Percentiles rank a stretch among this genome's conserved stretches.
These are phyloP conservation scores for Aspergillus sp. DNA, from an alignment of 2,329 filamentous ascomycete genomes.

Conservation along the genomic window DNA sequence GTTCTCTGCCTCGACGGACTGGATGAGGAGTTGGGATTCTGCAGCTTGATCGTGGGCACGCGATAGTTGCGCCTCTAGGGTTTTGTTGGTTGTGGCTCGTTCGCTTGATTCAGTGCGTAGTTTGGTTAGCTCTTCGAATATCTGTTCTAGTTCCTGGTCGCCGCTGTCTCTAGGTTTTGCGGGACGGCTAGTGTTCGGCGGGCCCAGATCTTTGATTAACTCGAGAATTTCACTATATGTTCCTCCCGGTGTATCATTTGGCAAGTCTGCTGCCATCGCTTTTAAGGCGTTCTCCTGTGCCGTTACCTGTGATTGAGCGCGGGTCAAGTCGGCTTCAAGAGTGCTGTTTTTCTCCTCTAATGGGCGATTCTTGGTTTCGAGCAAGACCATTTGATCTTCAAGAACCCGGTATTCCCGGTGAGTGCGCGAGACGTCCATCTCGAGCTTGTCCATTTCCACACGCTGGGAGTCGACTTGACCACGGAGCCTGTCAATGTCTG, in stretches of 20 bases:
- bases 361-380: slow-evolving; percentile 36
- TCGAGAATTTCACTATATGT: slow-evolving; percentile 43
- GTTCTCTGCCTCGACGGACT: slow-evolving; percentile 42
- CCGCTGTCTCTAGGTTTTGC: slow-evolving; percentile 20
- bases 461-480: slow-evolving; percentile 35
- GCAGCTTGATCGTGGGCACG: slow-evolving; percentile 36
- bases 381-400: slow-evolving; percentile 32
- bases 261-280: slow-evolving; percentile 37
- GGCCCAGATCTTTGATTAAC: slow-evolving; percentile 35
- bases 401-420: slow-evolving; percentile 35
- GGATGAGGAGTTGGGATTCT: slow-evolving; percentile 38
- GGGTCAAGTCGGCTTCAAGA: slow-evolving; percentile 36
- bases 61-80: slow-evolving; percentile 35
- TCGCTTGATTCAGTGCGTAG: slow-evolving; percentile 33
- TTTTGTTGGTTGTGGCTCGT: slow-evolving; percentile 26
- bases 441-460: slow-evolving; percentile 37
- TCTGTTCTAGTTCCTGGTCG: slow-evolving; percentile 22
- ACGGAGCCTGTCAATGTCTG: slow-evolving; percentile 38
- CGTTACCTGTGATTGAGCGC: slow-evolving; percentile 36
- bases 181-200: slow-evolving; percentile 18
- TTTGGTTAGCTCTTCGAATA: slow-evolving; percentile 30
- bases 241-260: slow-evolving; percentile 31
- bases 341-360: slow-evolving; percentile 39
- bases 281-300: slow-evolving; percentile 40
- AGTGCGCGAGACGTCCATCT: slow-evolving; percentile 33